Conservation (phyloP, 495 filamentous ascomycete genomes). For the Hypoxylon subgilvum region DNA sequence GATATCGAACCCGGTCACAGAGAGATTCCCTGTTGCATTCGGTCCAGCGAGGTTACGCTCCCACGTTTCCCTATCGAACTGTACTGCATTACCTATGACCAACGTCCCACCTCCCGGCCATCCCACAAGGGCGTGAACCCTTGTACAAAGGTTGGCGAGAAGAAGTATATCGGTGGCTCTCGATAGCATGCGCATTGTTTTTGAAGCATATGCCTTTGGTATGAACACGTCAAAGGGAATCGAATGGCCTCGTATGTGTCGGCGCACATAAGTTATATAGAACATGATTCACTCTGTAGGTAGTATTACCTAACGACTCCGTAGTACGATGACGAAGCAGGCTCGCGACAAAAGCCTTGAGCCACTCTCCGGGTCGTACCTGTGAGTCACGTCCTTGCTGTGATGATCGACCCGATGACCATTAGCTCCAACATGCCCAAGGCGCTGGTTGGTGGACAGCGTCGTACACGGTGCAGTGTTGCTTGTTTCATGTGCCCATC, state of each 20-base stretch:
- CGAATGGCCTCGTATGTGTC: neutral
- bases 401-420: constrained; percentile 26
- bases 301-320: constrained; percentile 6
- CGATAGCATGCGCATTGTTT: constrained; percentile 2
- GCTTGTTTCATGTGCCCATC: constrained; percentile 10
- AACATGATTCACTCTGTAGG: neutral
- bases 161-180: constrained; percentile 1
- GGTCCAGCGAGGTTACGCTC: constrained; percentile 33
- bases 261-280: neutral
- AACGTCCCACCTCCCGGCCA: constrained; percentile 34
- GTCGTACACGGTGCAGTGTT: neutral
- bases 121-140: constrained; percentile 16
- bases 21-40: constrained; percentile 26
- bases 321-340: constrained; percentile 19
- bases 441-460: constrained; percentile 13
- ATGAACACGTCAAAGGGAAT: neutral
- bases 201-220: neutral
- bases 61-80: constrained; percentile 30
- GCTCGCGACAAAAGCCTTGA: constrained; percentile 3
- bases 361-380: constrained; percentile 7
- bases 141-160: neutral
- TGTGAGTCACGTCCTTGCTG: constrained; percentile 20
- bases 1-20: constrained; percentile 29
- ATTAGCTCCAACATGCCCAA: neutral
- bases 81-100: constrained; percentile 29